A percentile compares a stretch with the other conserved stretches of the same genome.
Conservation (phyloP, 1,284 basidiomycete genomes). For the Fistulina hepatica region DNA sequence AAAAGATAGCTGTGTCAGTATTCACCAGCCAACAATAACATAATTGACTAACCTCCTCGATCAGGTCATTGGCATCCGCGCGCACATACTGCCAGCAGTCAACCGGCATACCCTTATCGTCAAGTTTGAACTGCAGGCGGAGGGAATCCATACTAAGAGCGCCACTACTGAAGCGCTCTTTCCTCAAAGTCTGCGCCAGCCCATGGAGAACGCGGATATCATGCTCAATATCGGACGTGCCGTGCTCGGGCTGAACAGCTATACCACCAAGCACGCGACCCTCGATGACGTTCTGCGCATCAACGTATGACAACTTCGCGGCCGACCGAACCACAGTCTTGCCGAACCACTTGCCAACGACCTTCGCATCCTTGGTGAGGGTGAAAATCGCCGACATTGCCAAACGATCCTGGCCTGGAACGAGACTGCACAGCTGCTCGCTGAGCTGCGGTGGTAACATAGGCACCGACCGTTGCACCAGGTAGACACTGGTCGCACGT, state of each 20-base stretch:
- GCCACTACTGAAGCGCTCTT: slow-evolving; percentile 72
- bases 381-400: slow-evolving; percentile 86
- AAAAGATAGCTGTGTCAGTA: not conserved
- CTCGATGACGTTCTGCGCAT: slow-evolving; percentile 76
- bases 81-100: slow-evolving; percentile 65
- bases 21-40: not conserved
- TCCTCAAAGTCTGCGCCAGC: slow-evolving; percentile 67
- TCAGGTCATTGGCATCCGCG: slow-evolving; percentile 68
- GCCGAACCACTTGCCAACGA: slow-evolving; percentile 86
- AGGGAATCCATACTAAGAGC: slow-evolving; percentile 67
- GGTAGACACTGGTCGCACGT: slow-evolving; percentile 92
- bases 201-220: slow-evolving; percentile 67
- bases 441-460: slow-evolving; percentile 91
- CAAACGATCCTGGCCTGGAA: slow-evolving; percentile 79
- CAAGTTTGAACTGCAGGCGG: slow-evolving; percentile 71
- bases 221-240: slow-evolving; percentile 50
- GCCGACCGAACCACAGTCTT: slow-evolving; percentile 88
- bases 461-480: slow-evolving; percentile 89
- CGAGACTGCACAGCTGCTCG: slow-evolving; percentile 88
- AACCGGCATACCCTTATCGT: slow-evolving; percentile 71
- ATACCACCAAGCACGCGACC: slow-evolving; percentile 51
- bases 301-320: slow-evolving; percentile 74
- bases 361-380: slow-evolving; percentile 72
- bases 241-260: slow-evolving; percentile 47
- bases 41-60: slow-evolving; percentile 68